Evolutionary conservation across 129 eudicot species (phyloP), one percentile per base, ranked within the genome.

Genomic region (Escallonia herrerae): DNA sequence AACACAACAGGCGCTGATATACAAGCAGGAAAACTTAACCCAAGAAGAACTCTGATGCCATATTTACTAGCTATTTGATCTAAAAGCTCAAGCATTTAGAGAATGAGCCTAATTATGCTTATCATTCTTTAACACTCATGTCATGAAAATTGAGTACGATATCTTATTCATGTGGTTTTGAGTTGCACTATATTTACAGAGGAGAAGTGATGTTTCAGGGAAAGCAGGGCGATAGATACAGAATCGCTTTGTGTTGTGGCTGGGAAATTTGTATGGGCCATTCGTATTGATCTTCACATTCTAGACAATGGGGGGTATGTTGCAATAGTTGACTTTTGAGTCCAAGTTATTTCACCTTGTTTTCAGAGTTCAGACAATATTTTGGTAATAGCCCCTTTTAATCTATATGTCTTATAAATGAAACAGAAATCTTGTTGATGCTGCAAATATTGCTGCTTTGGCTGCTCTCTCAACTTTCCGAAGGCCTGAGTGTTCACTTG

Each of bases 371-470:
- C n/a, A 49, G 6, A 15, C 40, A 10, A 15, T 57, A 5, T 14
- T 2, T 8, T 43, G 41, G 15, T 57, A 55, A 58, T 40, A 3
- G 57, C 37, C 10, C 8, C 46, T 41, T 11, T 69, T 33, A 38
- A 41, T 46, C 2, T 52, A 13, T n/a, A n/a, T 8, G 42, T 40
- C 37, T 74, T 53, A 63, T 45, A 3, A n/a, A 57, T 58, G 54
- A 51, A 69, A 66, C 68, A 91, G 98, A 58, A 91, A 91, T 79
- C 96, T 91, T 60, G 95, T 93, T 71, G 99, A 93, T 89, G 96
- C 99, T 75, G 96, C 99, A 75, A 93, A 93, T 72, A 74, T 93
- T 77, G 99, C 99, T 69, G 96, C 99, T 72, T 86, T 93, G 67
- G 90, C 87, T 63, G 95, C 99, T 14, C 82, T 93, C 38, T 79